Evolutionary conservation across 257 asterid species (phyloP), one percentile per base, ranked within the genome.

Genomic region (Solanum peruvianum): DNA sequence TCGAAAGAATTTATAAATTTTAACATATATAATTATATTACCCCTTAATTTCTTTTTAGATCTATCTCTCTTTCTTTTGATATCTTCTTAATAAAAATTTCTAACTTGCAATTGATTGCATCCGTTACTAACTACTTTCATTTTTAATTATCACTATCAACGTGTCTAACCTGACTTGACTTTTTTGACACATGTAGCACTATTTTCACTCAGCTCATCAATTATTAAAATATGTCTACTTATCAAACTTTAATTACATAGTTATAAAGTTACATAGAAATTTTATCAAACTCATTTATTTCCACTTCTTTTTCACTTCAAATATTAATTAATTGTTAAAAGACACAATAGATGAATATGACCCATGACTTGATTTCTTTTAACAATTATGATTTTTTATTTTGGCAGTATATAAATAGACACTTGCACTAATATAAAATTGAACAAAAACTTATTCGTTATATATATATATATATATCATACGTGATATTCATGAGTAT

Each of bases 321-420:
- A n/a, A 75, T 23, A 16, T 23, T 23, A 7, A 21, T n/a, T 1
- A 11, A 75, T 3, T 3, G 44, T 23, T 23, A 75, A 23, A 16
- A 39, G 21, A 49, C 2, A 49, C 15, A 49, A 49, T 49, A 15
- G 3, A 49, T 49, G 58, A 15, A 49, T 20, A 49, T 0, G 9
- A 16, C 1, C 0, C 1, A 0, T 16, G 16, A 49, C 9, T 52
- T 52, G 9, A 1, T 0, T 52, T 52, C 23, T 1, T 1, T 1
- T 5, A 5, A 6, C 2, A 52, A 52, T 3, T 52, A 16, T 52
- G 4, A 52, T 16, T 3, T 52, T 16, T 52, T 52, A 2, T 52
- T 6, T 49, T 52, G 10, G 0, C 0, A 0, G 0, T 52, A 3
- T 9, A 49, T 1, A 16, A 52, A 1, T 6, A 52, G 4, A 2